A percentile compares a stretch with the other conserved stretches of the same genome.
Conservation (phyloP, 164 flowering plant species). For the Kingdonia uniflora region DNA sequence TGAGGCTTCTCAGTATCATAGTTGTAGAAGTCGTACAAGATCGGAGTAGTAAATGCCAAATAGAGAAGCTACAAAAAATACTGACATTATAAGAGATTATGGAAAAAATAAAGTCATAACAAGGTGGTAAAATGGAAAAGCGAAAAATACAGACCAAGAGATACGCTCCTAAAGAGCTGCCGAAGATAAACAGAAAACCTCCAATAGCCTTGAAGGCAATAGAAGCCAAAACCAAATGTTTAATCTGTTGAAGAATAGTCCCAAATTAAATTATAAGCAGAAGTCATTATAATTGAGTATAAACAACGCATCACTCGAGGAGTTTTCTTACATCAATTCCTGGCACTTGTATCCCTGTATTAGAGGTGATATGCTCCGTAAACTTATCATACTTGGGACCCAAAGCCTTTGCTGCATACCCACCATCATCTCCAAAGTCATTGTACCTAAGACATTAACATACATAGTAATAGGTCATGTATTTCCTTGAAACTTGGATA, state of each 20-base stretch:
- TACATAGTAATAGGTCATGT: background rate
- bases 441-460: slow-evolving; percentile 17
- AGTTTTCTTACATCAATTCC: slow-evolving; percentile 27
- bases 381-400: slow-evolving; percentile 22
- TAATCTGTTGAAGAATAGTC: slow-evolving; percentile 23
- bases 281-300: background rate
- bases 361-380: slow-evolving; percentile 17
- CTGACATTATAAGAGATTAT: background rate
- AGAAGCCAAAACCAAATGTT: slow-evolving; percentile 30
- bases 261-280: background rate
- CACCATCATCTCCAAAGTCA: slow-evolving; percentile 33
- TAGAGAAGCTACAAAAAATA: slow-evolving; percentile 27
- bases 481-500: too few relatives aligned
- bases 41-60: slow-evolving; percentile 28
- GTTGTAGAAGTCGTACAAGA: slow-evolving; percentile 53
- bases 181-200: slow-evolving; percentile 44
- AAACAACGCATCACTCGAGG: background rate
- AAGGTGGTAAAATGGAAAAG: background rate
- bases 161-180: slow-evolving; percentile 46
- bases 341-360: slow-evolving; percentile 20
- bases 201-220: slow-evolving; percentile 53
- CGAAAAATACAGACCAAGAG: slow-evolving; percentile 33
- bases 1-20: slow-evolving; percentile 32
- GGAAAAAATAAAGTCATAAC: too few relatives aligned
- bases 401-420: slow-evolving; percentile 22